phyloP scores from a whole-genome alignment of 331 rosid species.

The Dryas integrifolia region DNA sequence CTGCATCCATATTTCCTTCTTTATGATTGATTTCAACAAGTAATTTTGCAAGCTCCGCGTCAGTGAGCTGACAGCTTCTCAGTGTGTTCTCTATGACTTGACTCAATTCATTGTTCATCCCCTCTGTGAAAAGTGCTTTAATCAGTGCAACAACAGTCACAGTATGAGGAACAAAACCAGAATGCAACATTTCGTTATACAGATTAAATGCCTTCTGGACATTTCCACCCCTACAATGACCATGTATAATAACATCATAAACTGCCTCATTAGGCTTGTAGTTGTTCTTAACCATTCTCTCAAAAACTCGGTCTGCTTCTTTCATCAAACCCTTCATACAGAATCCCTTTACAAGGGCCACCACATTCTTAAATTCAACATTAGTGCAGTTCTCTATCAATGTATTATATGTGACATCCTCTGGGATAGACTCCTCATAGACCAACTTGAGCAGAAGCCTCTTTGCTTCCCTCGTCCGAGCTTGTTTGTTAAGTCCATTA shows the following conservation, averaged over 20 bases:
- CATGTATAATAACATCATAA: slow-evolving; percentile 71
- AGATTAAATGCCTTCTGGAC: slow-evolving; percentile 61
- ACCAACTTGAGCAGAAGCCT: slow-evolving; percentile 80
- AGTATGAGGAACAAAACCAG: slow-evolving; percentile 63
- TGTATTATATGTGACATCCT: slow-evolving; percentile 63
- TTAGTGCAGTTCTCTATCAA: slow-evolving; percentile 67
- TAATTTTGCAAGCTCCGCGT: slow-evolving; percentile 68
- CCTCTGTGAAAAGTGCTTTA: slow-evolving; percentile 58
- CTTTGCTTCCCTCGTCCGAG: slow-evolving; percentile 84
- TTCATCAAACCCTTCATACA: slow-evolving; percentile 88
- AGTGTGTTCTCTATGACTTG: slow-evolving; percentile 50
- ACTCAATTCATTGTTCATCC: slow-evolving; percentile 60
- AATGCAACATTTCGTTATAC: slow-evolving; percentile 58
- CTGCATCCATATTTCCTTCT: slow-evolving; percentile 86
- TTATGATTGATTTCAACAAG: slow-evolving; percentile 65
- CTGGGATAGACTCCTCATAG: slow-evolving; percentile 62
- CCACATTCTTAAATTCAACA: slow-evolving; percentile 63
- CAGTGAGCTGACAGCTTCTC: slow-evolving; percentile 59
- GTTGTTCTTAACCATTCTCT: slow-evolving; percentile 55
- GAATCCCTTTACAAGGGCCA: slow-evolving; percentile 79
- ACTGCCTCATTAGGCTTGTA: slow-evolving; percentile 57
- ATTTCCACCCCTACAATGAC: slow-evolving; percentile 70
- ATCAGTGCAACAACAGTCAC: slow-evolving; percentile 61
- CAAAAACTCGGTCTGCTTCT: slow-evolving; percentile 72
- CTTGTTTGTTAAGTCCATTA: slow-evolving; percentile 76